Base-by-base conservation (phyloP, 2,329 filamentous ascomycete species). In the Xylaria sp. region DNA sequence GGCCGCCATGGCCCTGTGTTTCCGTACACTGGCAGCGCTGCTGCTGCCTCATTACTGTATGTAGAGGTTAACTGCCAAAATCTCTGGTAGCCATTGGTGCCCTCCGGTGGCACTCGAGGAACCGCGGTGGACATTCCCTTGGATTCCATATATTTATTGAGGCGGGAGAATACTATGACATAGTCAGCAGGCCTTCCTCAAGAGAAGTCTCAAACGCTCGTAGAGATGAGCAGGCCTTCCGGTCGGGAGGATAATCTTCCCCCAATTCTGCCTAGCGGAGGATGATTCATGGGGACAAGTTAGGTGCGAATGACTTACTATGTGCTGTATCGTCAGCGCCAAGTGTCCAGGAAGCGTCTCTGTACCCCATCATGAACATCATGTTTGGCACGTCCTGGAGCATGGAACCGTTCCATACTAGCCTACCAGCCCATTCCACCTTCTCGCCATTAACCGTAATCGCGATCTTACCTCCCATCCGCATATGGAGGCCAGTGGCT, bases 351-450 rank as follows among this genome's bases (percentile, higher is more conserved):
- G 86, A 84, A 0, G 84, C 84, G 50, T 89, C 85, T 34, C 84
- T 84, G 77, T 91, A 92, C 3, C 90, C 90, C 12, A 89, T 81
- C 15, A 88, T 82, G 73, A 88, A 84, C 25, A 85, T 80, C 7
- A 88, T 68, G 75, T 92, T 92, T 0, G 90, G 90, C 1, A 91
- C 78, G 56, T 87, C 87, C 70, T 90, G 83, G 0, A 92, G 76
- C 89, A 92, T 90, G 55, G 83, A 80, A 7, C 84, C 81, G 73
- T 87, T 87, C 90, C 89, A 92, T 0, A 86, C 76, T 73, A 84
- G 87, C 59, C 84, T 84, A 1, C 82, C 78, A 0, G 80, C 71
- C 28, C 85, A 72, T 12, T 84, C 74, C 50, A 88, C 71, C 0
- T 78, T 75, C 20, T 80, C 71, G 6, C 84, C 85, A 70, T 92